Conservation (phyloP, 2,329 filamentous ascomycete species). For the Calonectria ilicicola region DNA sequence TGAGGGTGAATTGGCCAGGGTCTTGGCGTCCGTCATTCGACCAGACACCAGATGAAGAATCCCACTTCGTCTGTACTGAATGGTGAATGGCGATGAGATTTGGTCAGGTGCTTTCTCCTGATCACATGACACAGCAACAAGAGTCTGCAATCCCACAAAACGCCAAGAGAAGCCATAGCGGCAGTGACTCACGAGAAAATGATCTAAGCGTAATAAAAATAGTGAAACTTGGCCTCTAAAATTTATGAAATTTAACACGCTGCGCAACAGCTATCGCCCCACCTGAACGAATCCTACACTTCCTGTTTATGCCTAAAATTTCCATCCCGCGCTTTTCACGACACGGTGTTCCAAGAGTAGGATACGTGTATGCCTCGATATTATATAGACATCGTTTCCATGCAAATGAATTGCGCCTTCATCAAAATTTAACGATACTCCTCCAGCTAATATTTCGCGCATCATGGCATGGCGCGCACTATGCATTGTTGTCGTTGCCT, state of each 20-base stretch:
- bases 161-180: too few species aligned
- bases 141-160: too few species aligned
- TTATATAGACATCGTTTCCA: background rate
- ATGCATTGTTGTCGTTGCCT: background rate
- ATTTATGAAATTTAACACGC: background rate
- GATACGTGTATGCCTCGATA: background rate
- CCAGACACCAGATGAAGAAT: too few species aligned
- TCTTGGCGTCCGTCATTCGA: too few species aligned
- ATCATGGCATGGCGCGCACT: background rate
- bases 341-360: background rate
- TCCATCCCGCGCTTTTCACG: background rate
- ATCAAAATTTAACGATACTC: background rate
- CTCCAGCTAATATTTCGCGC: background rate
- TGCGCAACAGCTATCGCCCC: background rate
- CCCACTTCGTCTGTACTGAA: too few species aligned
- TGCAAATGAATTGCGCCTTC: background rate
- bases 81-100: too few species aligned
- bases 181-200: too few species aligned
- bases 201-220: too few species aligned
- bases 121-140: too few species aligned
- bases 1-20: too few species aligned
- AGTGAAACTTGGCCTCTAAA: background rate
- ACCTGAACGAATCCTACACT: too few species aligned
- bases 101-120: too few species aligned
- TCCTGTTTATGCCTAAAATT: background rate